These are phyloP conservation scores for Ambrosia hybrid DNA, from an alignment of 140 eudicot species.

Conservation along the genomic window DNA sequence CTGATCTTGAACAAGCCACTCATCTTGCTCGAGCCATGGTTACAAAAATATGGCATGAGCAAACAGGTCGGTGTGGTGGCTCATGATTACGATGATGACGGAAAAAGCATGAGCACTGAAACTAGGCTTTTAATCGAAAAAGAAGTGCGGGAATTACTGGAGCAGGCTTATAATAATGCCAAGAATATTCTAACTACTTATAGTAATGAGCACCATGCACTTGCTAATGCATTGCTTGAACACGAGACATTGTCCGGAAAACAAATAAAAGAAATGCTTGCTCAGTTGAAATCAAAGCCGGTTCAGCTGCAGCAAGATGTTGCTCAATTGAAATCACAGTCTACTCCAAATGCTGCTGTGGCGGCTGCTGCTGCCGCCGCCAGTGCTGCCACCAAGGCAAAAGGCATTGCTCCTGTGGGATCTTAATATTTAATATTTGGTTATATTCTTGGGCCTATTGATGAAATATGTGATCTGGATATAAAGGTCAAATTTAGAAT, in stretches of 20 bases:
- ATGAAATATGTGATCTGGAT: constrained; percentile 10
- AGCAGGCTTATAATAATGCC: constrained; percentile 73
- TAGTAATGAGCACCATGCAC: constrained; percentile 66
- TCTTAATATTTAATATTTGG: constrained; percentile 33
- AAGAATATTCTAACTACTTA: constrained; percentile 61
- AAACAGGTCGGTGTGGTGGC: constrained; percentile 74
- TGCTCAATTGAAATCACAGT: neutral
- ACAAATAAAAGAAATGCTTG: constrained; percentile 62
- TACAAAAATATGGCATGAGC: constrained; percentile 93
- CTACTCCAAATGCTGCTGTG: constrained; percentile 37
- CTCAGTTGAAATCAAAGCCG: constrained; percentile 18
- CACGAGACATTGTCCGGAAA: constrained; percentile 72
- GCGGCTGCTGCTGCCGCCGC: constrained; percentile 66
- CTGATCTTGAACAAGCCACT: constrained; percentile 83
- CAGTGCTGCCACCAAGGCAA: constrained; percentile 61
- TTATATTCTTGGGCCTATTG: neutral
- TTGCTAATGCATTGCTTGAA: constrained; percentile 85
- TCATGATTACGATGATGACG: constrained; percentile 83
- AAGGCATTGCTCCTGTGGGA: constrained; percentile 81
- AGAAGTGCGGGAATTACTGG: constrained; percentile 72
- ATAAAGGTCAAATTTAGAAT: neutral
- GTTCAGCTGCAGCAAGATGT: neutral
- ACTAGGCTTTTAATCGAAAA: constrained; percentile 73
- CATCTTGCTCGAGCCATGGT: constrained; percentile 86
- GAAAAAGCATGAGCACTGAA: constrained; percentile 93